Conservation (phyloP, 495 filamentous ascomycete species). For the Penicillium cataractarum region DNA sequence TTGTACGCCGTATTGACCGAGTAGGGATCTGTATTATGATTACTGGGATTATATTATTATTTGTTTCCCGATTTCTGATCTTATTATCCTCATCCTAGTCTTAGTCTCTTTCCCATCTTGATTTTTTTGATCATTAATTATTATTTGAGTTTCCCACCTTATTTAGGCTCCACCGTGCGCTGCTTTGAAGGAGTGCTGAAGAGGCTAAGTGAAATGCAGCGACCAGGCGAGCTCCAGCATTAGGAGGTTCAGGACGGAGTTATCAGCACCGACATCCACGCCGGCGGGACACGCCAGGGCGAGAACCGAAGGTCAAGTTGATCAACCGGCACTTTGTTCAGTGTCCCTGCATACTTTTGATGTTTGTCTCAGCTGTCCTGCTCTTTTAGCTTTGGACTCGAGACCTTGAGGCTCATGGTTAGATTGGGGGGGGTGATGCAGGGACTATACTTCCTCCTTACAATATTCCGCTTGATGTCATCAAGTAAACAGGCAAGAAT, state of each 20-base stretch:
- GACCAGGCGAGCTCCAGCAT: neutral
- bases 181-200: neutral
- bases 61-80: neutral
- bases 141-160: conserved; percentile 19
- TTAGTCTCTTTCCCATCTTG: neutral
- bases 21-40: neutral
- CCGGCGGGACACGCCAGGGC: conserved; percentile 2
- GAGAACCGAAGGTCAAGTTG: conserved; percentile 10
- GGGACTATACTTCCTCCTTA: neutral
- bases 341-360: conserved; percentile 13
- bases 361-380: neutral
- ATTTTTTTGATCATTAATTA: neutral
- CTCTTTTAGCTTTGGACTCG: neutral
- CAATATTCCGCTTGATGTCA: neutral
- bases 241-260: neutral
- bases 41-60: neutral
- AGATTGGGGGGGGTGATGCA: neutral
- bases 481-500: neutral
- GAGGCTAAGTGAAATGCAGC: neutral
- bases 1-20: neutral
- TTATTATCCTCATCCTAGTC: neutral
- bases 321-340: conserved; percentile 13
- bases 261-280: neutral
- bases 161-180: conserved; percentile 11
- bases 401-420: neutral